Evolutionary conservation across 164 flowering plant genomes (phyloP).

Genomic region (Vitis rupestris): DNA sequence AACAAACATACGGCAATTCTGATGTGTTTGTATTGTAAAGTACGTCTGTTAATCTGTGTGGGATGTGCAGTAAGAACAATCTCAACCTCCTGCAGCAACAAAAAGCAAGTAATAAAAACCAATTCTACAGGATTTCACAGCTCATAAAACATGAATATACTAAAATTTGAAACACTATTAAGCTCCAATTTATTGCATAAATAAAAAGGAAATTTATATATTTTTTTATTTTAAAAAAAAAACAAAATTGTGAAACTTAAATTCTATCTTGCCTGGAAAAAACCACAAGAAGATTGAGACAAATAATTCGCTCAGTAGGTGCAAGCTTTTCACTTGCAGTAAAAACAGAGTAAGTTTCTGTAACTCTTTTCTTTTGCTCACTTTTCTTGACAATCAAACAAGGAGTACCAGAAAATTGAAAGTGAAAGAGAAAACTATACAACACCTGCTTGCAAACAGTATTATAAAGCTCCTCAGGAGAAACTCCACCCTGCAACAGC

Average conservation of each 20-base stretch:
- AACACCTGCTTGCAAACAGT: slow-evolving; percentile 83
- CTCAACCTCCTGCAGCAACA: slow-evolving; percentile 70
- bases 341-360: not conserved
- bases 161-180: too few species aligned
- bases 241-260: too few species aligned
- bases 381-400: not conserved
- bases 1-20: slow-evolving; percentile 71
- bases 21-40: slow-evolving; percentile 85
- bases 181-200: too few species aligned
- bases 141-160: not conserved
- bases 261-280: too few species aligned
- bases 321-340: too few species aligned
- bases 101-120: slow-evolving; percentile 2
- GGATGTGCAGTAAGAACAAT: slow-evolving; percentile 96
- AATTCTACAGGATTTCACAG: not conserved
- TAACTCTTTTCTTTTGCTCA: not conserved
- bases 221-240: too few species aligned
- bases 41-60: slow-evolving; percentile 85
- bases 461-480: slow-evolving; percentile 70
- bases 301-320: too few species aligned
- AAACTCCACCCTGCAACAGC: slow-evolving; percentile 75
- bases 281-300: too few species aligned
- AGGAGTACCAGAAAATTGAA: not conserved
- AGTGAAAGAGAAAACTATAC: slow-evolving; percentile 2
- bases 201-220: too few species aligned